A percentile compares a stretch with the other conserved stretches of the same genome.
Conservation (phyloP, 2,329 filamentous ascomycete genomes). For the Sodiomyces alkalinus region DNA sequence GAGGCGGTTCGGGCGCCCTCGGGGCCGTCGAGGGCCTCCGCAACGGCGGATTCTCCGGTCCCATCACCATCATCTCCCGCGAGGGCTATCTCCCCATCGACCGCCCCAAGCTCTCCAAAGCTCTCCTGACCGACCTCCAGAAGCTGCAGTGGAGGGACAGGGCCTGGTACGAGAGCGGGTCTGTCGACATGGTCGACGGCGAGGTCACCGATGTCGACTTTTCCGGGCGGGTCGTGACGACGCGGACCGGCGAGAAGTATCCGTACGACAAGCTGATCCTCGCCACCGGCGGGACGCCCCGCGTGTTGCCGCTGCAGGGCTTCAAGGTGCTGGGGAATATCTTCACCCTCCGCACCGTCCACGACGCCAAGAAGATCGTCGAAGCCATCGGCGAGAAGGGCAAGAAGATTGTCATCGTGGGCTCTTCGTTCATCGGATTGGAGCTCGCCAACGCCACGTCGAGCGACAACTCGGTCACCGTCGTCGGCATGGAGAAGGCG, state of each 20-base stretch:
- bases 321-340: conserved; percentile 80
- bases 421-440: conserved; percentile 95
- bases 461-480: conserved; percentile 68
- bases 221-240: conserved; percentile 53
- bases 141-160: conserved; percentile 67
- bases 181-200: conserved; percentile 41
- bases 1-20: conserved; percentile 72
- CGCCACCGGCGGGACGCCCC: conserved; percentile 71
- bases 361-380: conserved; percentile 64
- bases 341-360: conserved; percentile 67
- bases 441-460: conserved; percentile 77
- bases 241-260: conserved; percentile 54
- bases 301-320: conserved; percentile 61
- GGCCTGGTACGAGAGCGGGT: conserved; percentile 57
- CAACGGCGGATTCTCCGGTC: conserved; percentile 63
- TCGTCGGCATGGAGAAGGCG: conserved; percentile 76
- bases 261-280: conserved; percentile 80
- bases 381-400: conserved; percentile 64
- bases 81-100: conserved; percentile 85
- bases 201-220: conserved; percentile 69
- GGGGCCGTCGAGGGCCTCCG: conserved; percentile 73
- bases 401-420: conserved; percentile 87
- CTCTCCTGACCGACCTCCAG: conserved; percentile 62
- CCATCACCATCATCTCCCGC: conserved; percentile 67
- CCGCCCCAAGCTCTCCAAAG: conserved; percentile 89